phyloP scores from a whole-genome alignment of 2,329 filamentous ascomycete species.

The Curvularia sp. region DNA sequence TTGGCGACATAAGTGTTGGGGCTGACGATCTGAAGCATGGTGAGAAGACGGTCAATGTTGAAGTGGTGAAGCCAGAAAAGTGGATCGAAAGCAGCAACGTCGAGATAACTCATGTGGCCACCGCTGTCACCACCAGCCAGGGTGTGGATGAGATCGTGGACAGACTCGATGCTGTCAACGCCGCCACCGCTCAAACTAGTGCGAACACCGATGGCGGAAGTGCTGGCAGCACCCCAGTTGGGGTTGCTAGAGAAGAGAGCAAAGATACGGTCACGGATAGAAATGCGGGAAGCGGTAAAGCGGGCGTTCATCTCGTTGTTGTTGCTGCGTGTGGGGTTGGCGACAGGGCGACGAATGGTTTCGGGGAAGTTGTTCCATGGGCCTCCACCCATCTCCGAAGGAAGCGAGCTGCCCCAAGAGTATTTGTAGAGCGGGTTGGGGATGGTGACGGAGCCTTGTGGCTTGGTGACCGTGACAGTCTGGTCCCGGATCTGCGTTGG shows the following conservation, averaged over 20 bases:
- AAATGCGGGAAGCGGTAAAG: constrained; percentile 39
- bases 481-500: constrained; percentile 51
- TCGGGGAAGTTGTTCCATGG: constrained; percentile 43
- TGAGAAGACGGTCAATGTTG: constrained; percentile 61
- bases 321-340: constrained; percentile 47
- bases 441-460: constrained; percentile 50
- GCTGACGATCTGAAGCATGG: constrained; percentile 79
- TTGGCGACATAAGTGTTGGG: constrained; percentile 71
- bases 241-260: constrained; percentile 46
- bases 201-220: constrained; percentile 43
- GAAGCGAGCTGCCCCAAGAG: constrained; percentile 59
- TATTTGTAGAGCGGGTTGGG: constrained; percentile 58
- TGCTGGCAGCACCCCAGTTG: constrained; percentile 41
- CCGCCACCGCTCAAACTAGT: constrained; percentile 38
- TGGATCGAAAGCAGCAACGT: constrained; percentile 80
- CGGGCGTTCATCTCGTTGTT: constrained; percentile 47
- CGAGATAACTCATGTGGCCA: constrained; percentile 76
- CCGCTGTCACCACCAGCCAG: constrained; percentile 55
- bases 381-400: constrained; percentile 57
- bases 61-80: constrained; percentile 57
- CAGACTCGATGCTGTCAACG: constrained; percentile 48
- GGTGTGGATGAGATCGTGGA: constrained; percentile 48
- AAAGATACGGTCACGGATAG: constrained; percentile 48
- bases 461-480: constrained; percentile 54
- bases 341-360: constrained; percentile 45